These are phyloP conservation scores for Sphagnum contortum DNA, from an alignment of 225 moss, liverwort and hornwort genomes.

Conservation along the genomic window DNA sequence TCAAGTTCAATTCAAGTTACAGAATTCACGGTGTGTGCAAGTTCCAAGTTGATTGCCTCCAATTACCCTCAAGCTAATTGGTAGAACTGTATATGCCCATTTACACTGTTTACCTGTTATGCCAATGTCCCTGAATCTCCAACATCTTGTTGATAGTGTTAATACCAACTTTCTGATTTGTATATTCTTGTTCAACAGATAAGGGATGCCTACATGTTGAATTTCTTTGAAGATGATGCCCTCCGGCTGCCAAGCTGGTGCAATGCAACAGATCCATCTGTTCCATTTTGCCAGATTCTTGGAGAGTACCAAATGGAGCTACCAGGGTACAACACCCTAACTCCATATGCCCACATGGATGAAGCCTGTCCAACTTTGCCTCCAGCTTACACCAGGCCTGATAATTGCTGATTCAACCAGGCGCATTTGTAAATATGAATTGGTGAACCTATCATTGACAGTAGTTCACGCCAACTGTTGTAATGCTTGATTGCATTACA, in stretches of 20 bases:
- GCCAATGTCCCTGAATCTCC: no score
- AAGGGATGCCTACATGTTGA: constrained; percentile 94
- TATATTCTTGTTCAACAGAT: constrained; percentile 28
- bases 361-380: constrained; percentile 81
- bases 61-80: no score
- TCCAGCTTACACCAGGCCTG: constrained; percentile 62
- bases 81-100: no score
- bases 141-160: not conserved
- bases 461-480: no score
- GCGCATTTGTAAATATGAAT: no score
- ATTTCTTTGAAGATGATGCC: constrained; percentile 65
- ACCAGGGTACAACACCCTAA: constrained; percentile 69
- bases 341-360: constrained; percentile 78
- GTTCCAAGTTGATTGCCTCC: no score
- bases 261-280: constrained; percentile 27
- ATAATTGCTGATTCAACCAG: constrained; percentile 31
- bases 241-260: constrained; percentile 89
- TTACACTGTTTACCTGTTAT: no score
- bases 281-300: constrained; percentile 80
- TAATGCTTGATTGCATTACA: no score
- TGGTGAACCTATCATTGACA: no score
- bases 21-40: constrained; percentile 68
- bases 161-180: no score
- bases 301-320: constrained; percentile 80
- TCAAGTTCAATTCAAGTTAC: constrained; percentile 73